A percentile compares a stretch with the other conserved stretches of the same genome.
These are phyloP conservation scores for Puccinia triticina DNA, from an alignment of 1,284 basidiomycete species.

Conservation along the genomic window DNA sequence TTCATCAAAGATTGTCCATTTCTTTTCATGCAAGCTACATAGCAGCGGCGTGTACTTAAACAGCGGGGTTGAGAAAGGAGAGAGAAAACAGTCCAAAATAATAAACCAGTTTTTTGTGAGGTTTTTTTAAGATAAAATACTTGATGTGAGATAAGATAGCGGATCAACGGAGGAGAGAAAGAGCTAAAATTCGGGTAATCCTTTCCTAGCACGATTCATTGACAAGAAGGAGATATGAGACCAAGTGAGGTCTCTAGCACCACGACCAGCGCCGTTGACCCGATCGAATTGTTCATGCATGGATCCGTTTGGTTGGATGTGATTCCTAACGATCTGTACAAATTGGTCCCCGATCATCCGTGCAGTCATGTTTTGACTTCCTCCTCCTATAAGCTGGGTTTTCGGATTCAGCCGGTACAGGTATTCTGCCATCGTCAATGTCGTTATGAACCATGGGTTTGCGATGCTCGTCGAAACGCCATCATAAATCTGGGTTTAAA, in stretches of 20 bases:
- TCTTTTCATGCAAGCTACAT: too few species aligned
- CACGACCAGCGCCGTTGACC: constrained; percentile 54
- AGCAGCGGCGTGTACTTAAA: too few species aligned
- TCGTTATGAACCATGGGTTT: constrained; percentile 55
- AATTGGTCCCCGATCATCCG: constrained; percentile 31
- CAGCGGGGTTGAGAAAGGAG: too few species aligned
- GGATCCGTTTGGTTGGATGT: constrained; percentile 52
- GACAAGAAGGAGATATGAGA: constrained; percentile 55
- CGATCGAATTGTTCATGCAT: constrained; percentile 56
- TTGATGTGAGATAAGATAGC: too few species aligned
- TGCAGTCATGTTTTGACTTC: neutral
- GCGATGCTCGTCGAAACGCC: constrained; percentile 52
- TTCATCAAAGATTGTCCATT: too few species aligned
- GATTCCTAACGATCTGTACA: constrained; percentile 8
- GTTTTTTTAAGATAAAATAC: neutral
- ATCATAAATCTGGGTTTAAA: constrained; percentile 51
- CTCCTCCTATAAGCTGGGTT: neutral
- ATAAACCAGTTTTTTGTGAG: too few species aligned
- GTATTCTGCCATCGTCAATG: constrained; percentile 53
- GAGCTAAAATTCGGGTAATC: constrained; percentile 42
- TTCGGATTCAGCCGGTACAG: constrained; percentile 45
- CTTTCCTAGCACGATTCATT: constrained; percentile 48
- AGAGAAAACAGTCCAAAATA: too few species aligned
- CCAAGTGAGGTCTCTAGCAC: constrained; percentile 57
- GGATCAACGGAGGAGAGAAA: too few species aligned